Evolutionary conservation across 2,329 filamentous ascomycete genomes (phyloP).

Genomic region (Myriosclerotinia curreyana): DNA sequence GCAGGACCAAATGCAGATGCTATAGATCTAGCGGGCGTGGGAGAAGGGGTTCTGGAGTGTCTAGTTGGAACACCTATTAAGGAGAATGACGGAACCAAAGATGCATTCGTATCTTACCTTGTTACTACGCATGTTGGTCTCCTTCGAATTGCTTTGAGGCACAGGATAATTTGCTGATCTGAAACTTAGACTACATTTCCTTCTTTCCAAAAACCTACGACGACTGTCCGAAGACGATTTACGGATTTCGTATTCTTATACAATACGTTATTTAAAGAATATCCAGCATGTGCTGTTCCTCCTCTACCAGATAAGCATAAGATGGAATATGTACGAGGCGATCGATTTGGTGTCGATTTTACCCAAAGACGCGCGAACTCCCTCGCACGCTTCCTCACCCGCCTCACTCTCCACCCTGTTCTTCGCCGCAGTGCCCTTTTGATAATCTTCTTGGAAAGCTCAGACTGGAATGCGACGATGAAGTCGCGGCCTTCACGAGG

Average conservation of each 20-base stretch:
- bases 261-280: conserved; percentile 84
- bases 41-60: conserved; percentile 76
- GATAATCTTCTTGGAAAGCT: conserved; percentile 85
- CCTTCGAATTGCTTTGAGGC: neutral
- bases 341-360: conserved; percentile 92
- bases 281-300: conserved; percentile 86
- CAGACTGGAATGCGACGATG: conserved; percentile 98
- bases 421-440: conserved; percentile 80
- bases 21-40: conserved; percentile 59
- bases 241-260: conserved; percentile 98
- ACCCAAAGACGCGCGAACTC: conserved; percentile 85
- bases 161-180: conserved; percentile 28
- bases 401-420: conserved; percentile 82
- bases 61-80: conserved; percentile 81
- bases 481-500: conserved; percentile 67
- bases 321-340: conserved; percentile 96
- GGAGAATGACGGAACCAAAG: conserved; percentile 94
- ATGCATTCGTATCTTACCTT: conserved; percentile 92
- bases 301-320: conserved; percentile 97
- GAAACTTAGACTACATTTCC: conserved; percentile 80
- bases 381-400: conserved; percentile 83
- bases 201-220: conserved; percentile 80
- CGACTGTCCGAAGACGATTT: conserved; percentile 82
- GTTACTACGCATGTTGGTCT: conserved; percentile 78
- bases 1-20: conserved; percentile 40